phyloP scores from a whole-genome alignment of 1,284 basidiomycete genomes.

The Apiotrichum brassicae region DNA sequence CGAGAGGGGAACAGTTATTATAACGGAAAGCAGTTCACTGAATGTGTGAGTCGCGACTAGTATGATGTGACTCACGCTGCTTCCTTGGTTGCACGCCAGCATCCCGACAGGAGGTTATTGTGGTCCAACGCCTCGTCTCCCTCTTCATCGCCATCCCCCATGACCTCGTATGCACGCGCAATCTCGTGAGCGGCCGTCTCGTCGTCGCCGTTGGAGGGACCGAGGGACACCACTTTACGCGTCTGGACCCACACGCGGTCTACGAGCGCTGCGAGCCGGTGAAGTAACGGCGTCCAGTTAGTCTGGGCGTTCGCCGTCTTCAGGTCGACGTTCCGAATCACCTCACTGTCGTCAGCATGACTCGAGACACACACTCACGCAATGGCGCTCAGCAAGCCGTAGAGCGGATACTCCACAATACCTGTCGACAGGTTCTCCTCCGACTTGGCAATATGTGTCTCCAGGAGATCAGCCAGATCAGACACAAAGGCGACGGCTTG shows the following conservation, averaged over 20 bases:
- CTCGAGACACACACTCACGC: conserved; percentile 17
- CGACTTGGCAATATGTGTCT: conserved; percentile 20
- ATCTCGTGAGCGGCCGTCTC: conserved; percentile 42
- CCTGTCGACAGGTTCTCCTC: conserved; percentile 32
- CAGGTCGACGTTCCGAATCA: conserved; percentile 25
- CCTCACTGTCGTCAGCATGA: conserved; percentile 15
- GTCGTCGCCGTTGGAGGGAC: conserved; percentile 10
- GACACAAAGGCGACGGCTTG: conserved; percentile 22
- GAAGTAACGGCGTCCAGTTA: conserved; percentile 25
- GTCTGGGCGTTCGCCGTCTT: conserved; percentile 4
- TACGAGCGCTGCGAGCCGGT: conserved; percentile 21
- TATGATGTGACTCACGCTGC: conserved; percentile 30
- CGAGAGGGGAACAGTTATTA: conserved; percentile 24
- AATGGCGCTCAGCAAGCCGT: conserved; percentile 37
- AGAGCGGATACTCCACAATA: conserved; percentile 36
- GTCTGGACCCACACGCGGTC: conserved; percentile 39
- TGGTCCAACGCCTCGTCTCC: conserved; percentile 29
- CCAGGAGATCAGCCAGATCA: conserved; percentile 24
- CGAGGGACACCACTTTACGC: conserved; percentile 36
- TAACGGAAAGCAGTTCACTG: conserved; percentile 36
- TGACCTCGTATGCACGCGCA: conserved; percentile 39
- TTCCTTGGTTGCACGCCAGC: conserved; percentile 44
- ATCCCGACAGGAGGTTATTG: conserved; percentile 39
- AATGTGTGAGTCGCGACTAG: not conserved
- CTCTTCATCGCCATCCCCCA: conserved; percentile 28